phyloP scores from a whole-genome alignment of 179 eudicot species.

The Spergularia azorica region DNA sequence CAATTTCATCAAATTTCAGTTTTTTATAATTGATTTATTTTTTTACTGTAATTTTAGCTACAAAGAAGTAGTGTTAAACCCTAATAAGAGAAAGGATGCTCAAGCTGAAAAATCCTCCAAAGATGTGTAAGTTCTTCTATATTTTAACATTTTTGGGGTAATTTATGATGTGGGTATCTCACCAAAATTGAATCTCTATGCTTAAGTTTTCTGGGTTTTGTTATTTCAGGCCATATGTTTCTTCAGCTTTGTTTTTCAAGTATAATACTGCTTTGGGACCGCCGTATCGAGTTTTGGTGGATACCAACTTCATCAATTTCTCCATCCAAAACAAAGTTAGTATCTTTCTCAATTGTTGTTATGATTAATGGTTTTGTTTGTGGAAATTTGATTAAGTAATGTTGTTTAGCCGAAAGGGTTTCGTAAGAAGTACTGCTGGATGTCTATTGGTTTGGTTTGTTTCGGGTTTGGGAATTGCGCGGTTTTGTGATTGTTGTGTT shows the following conservation, averaged over 20 bases:
- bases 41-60: slow-evolving; percentile 37
- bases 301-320: slow-evolving; percentile 98
- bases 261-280: slow-evolving; percentile 91
- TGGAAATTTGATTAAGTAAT: background rate
- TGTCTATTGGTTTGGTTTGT: background rate
- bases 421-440: background rate
- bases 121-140: slow-evolving; percentile 66
- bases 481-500: background rate
- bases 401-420: background rate
- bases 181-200: slow-evolving; percentile 8
- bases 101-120: slow-evolving; percentile 61
- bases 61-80: slow-evolving; percentile 79
- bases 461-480: too few relatives aligned
- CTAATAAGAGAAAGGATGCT: slow-evolving; percentile 66
- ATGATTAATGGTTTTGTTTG: background rate
- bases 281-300: slow-evolving; percentile 87
- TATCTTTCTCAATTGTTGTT: background rate
- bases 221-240: slow-evolving; percentile 70
- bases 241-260: slow-evolving; percentile 88
- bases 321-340: slow-evolving; percentile 92
- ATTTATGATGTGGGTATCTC: background rate
- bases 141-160: background rate
- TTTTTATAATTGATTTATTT: background rate
- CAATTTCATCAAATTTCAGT: background rate
- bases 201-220: background rate